Percentiles rank a stretch among this genome's conserved stretches.
Conservation (phyloP, 805 yeast genomes). For the Candida parachauliodes region DNA sequence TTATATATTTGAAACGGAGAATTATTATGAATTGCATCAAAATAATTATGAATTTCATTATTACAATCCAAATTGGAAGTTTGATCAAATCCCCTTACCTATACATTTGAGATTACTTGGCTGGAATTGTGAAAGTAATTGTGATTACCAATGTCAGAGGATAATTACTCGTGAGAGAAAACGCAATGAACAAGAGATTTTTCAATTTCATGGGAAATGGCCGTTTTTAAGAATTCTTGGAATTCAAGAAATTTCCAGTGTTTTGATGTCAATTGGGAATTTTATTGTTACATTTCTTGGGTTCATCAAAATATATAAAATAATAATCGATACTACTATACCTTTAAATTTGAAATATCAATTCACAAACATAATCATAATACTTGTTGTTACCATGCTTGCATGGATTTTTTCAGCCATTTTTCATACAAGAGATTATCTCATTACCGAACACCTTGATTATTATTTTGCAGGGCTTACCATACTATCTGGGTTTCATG, state of each 20-base stretch:
- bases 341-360: conserved; percentile 8
- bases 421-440: conserved; percentile 83
- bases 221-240: conserved; percentile 80
- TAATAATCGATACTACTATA: conserved; percentile 4
- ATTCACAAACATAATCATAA: conserved; percentile 35
- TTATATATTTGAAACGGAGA: conserved; percentile 22
- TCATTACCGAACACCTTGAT: conserved; percentile 79
- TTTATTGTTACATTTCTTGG: conserved; percentile 49
- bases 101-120: conserved; percentile 42
- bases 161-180: conserved; percentile 57
- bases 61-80: conserved; percentile 32
- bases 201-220: conserved; percentile 98
- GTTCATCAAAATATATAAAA: conserved; percentile 24
- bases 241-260: conserved; percentile 79
- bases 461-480: conserved; percentile 92
- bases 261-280: conserved; percentile 64
- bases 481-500: conserved; percentile 75
- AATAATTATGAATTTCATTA: conserved; percentile 16
- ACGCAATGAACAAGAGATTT: conserved; percentile 46
- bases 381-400: conserved; percentile 64
- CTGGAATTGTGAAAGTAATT: conserved; percentile 78
- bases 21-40: conserved; percentile 14
- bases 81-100: conserved; percentile 39
- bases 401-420: conserved; percentile 89
- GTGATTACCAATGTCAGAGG: conserved; percentile 93